Base-by-base conservation (phyloP, 768 basidiomycete species). In the Chalciporus sphaerocephalus region DNA sequence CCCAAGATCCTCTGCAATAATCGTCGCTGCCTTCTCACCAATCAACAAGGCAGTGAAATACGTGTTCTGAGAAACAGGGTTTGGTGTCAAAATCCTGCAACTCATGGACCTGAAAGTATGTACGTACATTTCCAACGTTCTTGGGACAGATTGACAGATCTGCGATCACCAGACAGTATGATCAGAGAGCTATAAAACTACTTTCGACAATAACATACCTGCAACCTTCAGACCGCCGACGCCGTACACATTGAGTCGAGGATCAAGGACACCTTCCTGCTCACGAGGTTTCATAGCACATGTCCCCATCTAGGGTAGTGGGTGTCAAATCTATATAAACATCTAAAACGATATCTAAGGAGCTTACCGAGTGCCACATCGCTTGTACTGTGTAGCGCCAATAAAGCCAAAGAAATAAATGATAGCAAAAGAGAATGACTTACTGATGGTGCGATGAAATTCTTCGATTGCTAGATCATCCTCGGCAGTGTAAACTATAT, bases 281-380 rank as follows among this genome's bases (percentile, higher is more conserved):
- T 22, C 25, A 11, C 27, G 50, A 15, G 79, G 71, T 58, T 81
- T 82, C 82, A 84, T 84, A 0, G 80, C 73, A 44, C 80, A 82
- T 0, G 81, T 83, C 25, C 80, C 81, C 11, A 79, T 65, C 79
- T 81, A 17, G 1, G 28, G 21, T 6, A 32, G 20, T 23, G 8
- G 22, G 5, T 24, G 28, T 27, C n/a, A n/a, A n/a, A 43, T n/a
- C 30, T 27, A 18, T 24, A 24, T 4, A 28, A 25, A n/a, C 13
- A 9, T 18, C 13, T 20, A 39, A 30, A 16, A 6, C 35, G 15
- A 15, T 28, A 5, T 13, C 7, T n/a, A 6, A 5, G 4, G 9
- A 18, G 30, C 52, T 22, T 18, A 44, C 52, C 38, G 48, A 35
- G 22, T 50, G 52, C 52, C 48, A 50, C 17, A 38, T 24, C 2